A percentile compares a stretch with the other conserved stretches of the same genome.
These are phyloP conservation scores for Termitomyces titanicus DNA, from an alignment of 768 basidiomycete species.

Conservation along the genomic window DNA sequence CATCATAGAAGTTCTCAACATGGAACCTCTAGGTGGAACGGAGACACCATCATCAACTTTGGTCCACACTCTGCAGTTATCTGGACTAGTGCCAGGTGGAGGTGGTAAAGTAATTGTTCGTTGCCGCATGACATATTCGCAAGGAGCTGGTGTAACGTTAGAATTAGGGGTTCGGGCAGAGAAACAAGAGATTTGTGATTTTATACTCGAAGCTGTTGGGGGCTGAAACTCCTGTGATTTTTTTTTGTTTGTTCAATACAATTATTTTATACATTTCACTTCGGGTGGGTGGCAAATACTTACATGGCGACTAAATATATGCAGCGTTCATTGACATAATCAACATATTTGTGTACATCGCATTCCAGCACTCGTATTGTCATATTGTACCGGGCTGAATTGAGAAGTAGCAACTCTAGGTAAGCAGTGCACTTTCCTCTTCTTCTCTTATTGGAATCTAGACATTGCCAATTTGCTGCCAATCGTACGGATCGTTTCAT, in stretches of 20 bases:
- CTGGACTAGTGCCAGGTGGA: constrained; percentile 86
- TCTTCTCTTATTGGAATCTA: no score
- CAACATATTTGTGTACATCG: no score
- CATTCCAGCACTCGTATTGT: no score
- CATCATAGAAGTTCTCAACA: constrained; percentile 91
- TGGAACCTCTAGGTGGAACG: constrained; percentile 94
- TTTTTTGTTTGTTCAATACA: constrained; percentile 7
- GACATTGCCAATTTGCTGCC: no score
- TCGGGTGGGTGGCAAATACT: no score
- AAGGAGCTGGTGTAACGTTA: constrained; percentile 88
- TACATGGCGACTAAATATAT: no score
- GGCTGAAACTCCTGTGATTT: constrained; percentile 34
- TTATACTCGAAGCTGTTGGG: constrained; percentile 89
- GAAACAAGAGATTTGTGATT: constrained; percentile 77
- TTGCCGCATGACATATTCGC: constrained; percentile 92
- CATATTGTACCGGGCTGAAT: no score
- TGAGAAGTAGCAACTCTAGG: no score
- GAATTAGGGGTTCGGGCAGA: constrained; percentile 92
- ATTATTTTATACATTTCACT: no score
- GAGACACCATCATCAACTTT: constrained; percentile 78
- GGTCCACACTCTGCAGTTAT: constrained; percentile 92
- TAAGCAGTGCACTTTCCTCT: no score
- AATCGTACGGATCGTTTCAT: no score
- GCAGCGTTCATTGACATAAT: no score
- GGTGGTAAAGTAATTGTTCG: constrained; percentile 95